Evolutionary conservation across 2,329 filamentous ascomycete species (phyloP).

Genomic region (Ceratocystis albifundus): DNA sequence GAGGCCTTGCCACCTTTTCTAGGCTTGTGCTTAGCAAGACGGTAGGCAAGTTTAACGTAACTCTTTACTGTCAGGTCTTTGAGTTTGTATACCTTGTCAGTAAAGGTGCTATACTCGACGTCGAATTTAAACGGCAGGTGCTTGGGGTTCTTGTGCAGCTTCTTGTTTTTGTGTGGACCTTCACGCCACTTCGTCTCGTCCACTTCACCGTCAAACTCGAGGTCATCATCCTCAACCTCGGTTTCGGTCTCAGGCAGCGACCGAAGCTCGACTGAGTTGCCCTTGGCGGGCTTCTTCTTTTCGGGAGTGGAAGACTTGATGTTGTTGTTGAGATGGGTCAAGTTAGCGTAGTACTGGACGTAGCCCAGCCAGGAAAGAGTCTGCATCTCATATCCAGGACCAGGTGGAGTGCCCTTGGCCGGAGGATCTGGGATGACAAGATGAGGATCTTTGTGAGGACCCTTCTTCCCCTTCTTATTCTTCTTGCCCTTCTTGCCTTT

Average conservation of each 20-base stretch:
- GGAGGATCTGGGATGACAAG: constrained; percentile 60
- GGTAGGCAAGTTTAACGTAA: constrained; percentile 65
- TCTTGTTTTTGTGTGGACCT: constrained; percentile 51
- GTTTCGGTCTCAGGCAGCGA: constrained; percentile 13
- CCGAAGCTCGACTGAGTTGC: constrained; percentile 17
- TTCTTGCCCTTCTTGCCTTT: constrained; percentile 30
- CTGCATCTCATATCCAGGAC: constrained; percentile 83
- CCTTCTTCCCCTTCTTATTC: constrained; percentile 36
- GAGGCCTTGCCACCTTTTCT: constrained; percentile 6
- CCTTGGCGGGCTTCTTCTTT: constrained; percentile 25
- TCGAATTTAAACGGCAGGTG: constrained; percentile 60
- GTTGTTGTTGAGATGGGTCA: constrained; percentile 80
- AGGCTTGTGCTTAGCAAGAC: constrained; percentile 49
- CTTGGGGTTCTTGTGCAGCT: constrained; percentile 42
- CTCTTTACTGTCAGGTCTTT: constrained; percentile 75
- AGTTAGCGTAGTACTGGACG: constrained; percentile 85
- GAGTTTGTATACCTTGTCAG: constrained; percentile 63
- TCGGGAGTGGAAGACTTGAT: constrained; percentile 30
- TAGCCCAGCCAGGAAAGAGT: constrained; percentile 67
- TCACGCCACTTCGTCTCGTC: constrained; percentile 46
- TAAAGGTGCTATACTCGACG: constrained; percentile 74
- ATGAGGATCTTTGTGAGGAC: constrained; percentile 47
- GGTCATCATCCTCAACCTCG: not conserved
- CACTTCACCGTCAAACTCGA: constrained; percentile 25
- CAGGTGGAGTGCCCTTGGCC: constrained; percentile 59